Conservation (phyloP, 306 rosid genomes). For the Quillaja saponaria region DNA sequence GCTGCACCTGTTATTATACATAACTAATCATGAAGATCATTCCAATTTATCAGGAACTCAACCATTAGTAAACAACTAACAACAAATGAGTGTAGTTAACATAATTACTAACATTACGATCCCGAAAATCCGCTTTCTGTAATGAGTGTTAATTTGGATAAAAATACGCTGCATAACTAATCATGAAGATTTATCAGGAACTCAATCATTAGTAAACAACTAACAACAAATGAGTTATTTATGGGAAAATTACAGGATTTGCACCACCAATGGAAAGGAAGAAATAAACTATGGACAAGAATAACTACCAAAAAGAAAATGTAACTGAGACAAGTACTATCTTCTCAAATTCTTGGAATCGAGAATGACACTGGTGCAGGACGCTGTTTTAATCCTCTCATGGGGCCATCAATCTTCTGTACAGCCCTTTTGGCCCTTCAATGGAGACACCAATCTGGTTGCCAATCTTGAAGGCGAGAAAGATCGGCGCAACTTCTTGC, state of each 20-base stretch:
- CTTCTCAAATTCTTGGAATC: conserved; percentile 42
- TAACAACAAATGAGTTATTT: background rate
- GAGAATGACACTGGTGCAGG: conserved; percentile 50
- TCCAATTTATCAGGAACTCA: too few species aligned
- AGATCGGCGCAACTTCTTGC: conserved; percentile 60
- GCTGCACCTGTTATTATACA: too few species aligned
- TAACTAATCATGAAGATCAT: too few species aligned
- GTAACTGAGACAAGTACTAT: background rate
- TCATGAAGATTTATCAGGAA: too few species aligned
- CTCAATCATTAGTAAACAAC: too few species aligned
- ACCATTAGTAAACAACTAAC: too few species aligned
- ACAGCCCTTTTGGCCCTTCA: conserved; percentile 60
- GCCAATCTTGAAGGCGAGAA: conserved; percentile 84
- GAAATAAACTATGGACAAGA: conserved; percentile 56
- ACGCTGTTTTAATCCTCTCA: conserved; percentile 67
- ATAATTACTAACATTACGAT: too few species aligned
- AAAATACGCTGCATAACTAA: too few species aligned
- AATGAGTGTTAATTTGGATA: too few species aligned
- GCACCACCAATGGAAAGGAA: conserved; percentile 10
- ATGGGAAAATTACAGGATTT: conserved; percentile 23
- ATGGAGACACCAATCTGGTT: conserved; percentile 67
- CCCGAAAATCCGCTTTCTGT: too few species aligned
- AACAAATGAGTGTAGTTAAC: too few species aligned
- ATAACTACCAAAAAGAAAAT: conserved; percentile 20
- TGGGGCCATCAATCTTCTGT: conserved; percentile 43